phyloP scores from a whole-genome alignment of 768 basidiomycete genomes.

The Lactarius tabidus region DNA sequence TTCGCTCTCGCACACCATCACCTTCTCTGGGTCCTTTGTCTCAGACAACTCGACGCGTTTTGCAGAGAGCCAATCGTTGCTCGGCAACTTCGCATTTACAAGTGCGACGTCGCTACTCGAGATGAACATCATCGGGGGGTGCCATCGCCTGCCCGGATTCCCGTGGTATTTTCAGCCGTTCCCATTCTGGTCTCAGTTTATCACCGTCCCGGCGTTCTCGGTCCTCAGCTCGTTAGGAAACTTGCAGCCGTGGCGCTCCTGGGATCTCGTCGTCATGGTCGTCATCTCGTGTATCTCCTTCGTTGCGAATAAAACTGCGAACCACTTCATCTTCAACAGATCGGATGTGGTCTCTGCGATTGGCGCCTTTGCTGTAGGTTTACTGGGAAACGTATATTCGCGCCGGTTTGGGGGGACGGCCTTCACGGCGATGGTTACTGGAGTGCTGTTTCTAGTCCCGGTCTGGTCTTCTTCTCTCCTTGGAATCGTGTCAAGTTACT shows the following conservation, averaged over 20 bases:
- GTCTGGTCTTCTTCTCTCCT: conserved; percentile 41
- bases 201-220: conserved; percentile 73
- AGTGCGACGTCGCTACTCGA: conserved; percentile 45
- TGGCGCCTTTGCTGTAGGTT: conserved; percentile 72
- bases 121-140: conserved; percentile 51
- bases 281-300: conserved; percentile 75
- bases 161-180: conserved; percentile 78
- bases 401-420: conserved; percentile 78
- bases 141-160: conserved; percentile 60
- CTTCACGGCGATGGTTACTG: conserved; percentile 89
- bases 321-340: conserved; percentile 76
- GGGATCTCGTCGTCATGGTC: conserved; percentile 76
- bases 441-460: conserved; percentile 79
- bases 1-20: conserved; percentile 44
- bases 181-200: conserved; percentile 66
- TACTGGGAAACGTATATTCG: conserved; percentile 75
- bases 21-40: conserved; percentile 60
- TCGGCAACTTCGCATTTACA: conserved; percentile 63
- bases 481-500: conserved; percentile 1
- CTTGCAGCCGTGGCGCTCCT: conserved; percentile 65
- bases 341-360: conserved; percentile 80
- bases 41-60: conserved; percentile 49
- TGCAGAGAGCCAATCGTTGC: conserved; percentile 38
- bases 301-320: conserved; percentile 72
- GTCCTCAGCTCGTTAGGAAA: conserved; percentile 67